phyloP scores from a whole-genome alignment of 192 early-diverging fungal species.

The Polychytrium aggregatum region DNA sequence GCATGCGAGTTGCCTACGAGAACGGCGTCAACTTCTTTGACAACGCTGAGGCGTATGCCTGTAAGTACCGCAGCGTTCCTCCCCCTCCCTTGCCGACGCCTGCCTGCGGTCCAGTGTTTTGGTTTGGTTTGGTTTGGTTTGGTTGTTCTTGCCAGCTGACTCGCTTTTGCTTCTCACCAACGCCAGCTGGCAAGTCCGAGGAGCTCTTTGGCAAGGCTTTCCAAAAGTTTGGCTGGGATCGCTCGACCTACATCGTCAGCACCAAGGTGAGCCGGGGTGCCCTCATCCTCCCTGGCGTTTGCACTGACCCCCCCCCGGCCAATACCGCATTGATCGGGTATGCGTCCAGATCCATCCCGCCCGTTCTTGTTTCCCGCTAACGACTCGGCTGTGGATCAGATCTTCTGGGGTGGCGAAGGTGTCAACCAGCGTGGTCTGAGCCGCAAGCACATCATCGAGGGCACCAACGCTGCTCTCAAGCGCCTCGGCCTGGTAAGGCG shows the following conservation, averaged over 20 bases:
- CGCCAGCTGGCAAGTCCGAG: constrained; percentile 63
- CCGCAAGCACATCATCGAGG: constrained; percentile 77
- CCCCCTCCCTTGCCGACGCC: no score
- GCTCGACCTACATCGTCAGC: constrained; percentile 64
- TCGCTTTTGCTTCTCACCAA: no score
- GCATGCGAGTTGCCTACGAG: constrained; percentile 57
- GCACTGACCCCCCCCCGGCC: no score
- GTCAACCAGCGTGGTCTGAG: constrained; percentile 74
- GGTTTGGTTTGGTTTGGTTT: no score
- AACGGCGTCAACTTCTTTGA: constrained; percentile 71
- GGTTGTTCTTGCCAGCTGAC: no score
- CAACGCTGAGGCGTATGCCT: constrained; percentile 45
- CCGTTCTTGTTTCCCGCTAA: no score
- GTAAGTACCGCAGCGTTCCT: no score
- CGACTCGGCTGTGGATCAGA: no score
- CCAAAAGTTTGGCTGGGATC: constrained; percentile 57
- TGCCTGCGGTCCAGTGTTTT: no score
- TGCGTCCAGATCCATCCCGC: no score
- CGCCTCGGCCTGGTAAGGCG: constrained; percentile 40
- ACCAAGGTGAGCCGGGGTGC: constrained; percentile 53
- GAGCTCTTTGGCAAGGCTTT: constrained; percentile 67
- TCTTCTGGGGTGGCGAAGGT: constrained; percentile 57
- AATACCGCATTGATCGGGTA: no score
- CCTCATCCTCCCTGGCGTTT: no score
- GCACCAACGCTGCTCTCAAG: constrained; percentile 55